These are phyloP conservation scores for Aspergillus campestris DNA, from an alignment of 495 filamentous ascomycete species.

Conservation along the genomic window DNA sequence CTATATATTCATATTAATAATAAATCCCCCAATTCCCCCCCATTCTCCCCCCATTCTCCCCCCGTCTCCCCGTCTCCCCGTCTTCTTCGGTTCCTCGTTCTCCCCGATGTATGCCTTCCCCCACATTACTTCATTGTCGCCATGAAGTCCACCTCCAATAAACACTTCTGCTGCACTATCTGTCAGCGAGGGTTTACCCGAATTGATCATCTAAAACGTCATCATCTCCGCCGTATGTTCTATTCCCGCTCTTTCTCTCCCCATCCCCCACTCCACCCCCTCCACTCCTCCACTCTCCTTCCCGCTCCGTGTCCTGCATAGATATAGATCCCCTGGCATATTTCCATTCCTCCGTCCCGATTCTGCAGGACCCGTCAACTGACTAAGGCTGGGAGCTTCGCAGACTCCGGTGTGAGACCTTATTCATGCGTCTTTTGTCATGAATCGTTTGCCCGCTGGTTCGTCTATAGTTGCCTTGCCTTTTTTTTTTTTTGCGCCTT, in stretches of 20 bases:
- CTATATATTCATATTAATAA: too few species aligned
- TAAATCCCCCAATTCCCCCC: slow-evolving; percentile 1
- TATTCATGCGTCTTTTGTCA: slow-evolving; percentile 39
- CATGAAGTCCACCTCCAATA: slow-evolving; percentile 33
- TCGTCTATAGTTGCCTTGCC: slow-evolving; percentile 3
- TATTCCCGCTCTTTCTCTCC: slow-evolving; percentile 5
- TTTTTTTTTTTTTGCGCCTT: not conserved
- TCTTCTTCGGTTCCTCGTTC: slow-evolving; percentile 4
- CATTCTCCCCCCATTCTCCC: slow-evolving; percentile 11
- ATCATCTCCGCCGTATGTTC: slow-evolving; percentile 38
- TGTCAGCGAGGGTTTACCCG: slow-evolving; percentile 42
- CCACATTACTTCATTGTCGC: not conserved
- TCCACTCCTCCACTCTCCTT: not conserved
- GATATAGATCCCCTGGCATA: not conserved
- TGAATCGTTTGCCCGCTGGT: slow-evolving; percentile 41
- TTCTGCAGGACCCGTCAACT: not conserved
- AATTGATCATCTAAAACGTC: slow-evolving; percentile 41
- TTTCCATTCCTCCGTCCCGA: not conserved
- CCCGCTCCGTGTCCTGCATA: not conserved
- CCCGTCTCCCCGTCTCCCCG: slow-evolving; percentile 8
- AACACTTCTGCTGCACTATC: slow-evolving; percentile 39
- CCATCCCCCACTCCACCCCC: not conserved
- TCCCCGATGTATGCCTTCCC: slow-evolving; percentile 26
- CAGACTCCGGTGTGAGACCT: slow-evolving; percentile 40
- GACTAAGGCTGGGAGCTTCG: slow-evolving; percentile 9